These are phyloP conservation scores for Tetrahymena elliotti DNA, from an alignment of 73 alveolate genomes.

Conservation along the genomic window DNA sequence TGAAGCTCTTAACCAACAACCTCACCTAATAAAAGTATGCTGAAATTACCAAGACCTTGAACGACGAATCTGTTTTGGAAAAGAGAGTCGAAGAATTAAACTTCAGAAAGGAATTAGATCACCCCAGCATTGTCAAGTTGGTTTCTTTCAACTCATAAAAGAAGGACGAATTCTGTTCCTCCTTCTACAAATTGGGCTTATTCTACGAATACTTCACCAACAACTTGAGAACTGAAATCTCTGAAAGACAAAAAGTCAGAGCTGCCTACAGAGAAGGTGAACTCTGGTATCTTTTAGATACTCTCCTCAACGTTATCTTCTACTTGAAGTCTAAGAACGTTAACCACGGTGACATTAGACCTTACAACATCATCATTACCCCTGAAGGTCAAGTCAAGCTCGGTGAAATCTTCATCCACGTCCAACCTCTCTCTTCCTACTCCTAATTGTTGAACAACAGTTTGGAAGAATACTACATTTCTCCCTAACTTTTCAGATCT, in stretches of 20 bases:
- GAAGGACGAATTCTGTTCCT: neutral
- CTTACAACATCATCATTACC: neutral
- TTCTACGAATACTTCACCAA: neutral
- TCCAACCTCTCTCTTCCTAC: neutral
- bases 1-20: neutral
- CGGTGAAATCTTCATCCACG: neutral
- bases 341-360: neutral
- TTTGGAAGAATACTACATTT: neutral
- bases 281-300: neutral
- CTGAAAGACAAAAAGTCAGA: neutral
- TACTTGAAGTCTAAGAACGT: neutral
- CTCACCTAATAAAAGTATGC: neutral
- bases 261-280: neutral
- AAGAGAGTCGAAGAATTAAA: neutral
- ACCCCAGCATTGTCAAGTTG: neutral
- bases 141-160: neutral
- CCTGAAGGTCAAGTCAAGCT: neutral
- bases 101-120: neutral
- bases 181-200: neutral
- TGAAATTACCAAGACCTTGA: neutral
- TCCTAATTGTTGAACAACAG: neutral
- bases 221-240: neutral
- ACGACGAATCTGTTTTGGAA: neutral
- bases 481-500: neutral
- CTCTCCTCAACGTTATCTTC: neutral